Percentiles rank a stretch among this genome's conserved stretches.
Conservation (phyloP, 805 yeast genomes). For the Yarrowia sp. region DNA sequence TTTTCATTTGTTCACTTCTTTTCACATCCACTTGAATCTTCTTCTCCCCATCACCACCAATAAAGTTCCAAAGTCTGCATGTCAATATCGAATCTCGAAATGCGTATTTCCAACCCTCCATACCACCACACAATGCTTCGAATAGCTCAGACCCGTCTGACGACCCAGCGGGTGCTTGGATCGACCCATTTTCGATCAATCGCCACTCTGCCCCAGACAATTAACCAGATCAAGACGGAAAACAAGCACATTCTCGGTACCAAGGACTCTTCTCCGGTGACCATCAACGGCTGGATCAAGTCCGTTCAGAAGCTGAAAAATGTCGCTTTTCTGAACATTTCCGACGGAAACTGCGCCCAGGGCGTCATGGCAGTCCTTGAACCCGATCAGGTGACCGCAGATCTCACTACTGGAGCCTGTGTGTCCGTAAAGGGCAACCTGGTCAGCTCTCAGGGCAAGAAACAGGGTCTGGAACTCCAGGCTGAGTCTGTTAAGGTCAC, state of each 20-base stretch:
- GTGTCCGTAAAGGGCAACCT: conserved; percentile 56
- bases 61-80: conserved; percentile 18
- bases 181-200: background rate
- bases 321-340: conserved; percentile 77
- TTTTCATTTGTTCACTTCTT: no score
- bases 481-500: conserved; percentile 54
- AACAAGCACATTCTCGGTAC: conserved; percentile 40
- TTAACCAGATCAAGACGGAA: conserved; percentile 34
- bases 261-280: conserved; percentile 47
- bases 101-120: background rate
- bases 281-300: conserved; percentile 76
- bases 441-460: conserved; percentile 57
- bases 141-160: conserved; percentile 4
- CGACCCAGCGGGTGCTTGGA: background rate
- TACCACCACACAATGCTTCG: conserved; percentile 9
- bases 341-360: conserved; percentile 73
- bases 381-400: conserved; percentile 44
- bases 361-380: conserved; percentile 63
- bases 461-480: conserved; percentile 61
- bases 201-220: conserved; percentile 20
- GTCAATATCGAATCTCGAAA: background rate
- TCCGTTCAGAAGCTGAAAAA: conserved; percentile 76
- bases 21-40: no score
- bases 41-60: background rate
- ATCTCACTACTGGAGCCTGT: conserved; percentile 56